Percentiles rank a stretch among this genome's conserved stretches.
These are phyloP conservation scores for Chaetomium sp. DNA, from an alignment of 2,329 filamentous ascomycete genomes.

Conservation along the genomic window DNA sequence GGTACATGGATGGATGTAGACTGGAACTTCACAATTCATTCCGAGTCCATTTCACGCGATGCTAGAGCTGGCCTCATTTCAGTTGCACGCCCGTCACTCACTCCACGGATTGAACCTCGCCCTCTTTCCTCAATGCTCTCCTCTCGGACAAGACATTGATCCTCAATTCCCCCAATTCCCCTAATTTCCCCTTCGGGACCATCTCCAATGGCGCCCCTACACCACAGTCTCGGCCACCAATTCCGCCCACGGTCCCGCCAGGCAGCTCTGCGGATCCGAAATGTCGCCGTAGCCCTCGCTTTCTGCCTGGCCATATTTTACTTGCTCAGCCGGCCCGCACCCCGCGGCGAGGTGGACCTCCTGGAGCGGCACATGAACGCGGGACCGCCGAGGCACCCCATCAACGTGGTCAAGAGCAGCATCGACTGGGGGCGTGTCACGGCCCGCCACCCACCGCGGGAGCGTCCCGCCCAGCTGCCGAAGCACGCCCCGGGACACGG, in stretches of 20 bases:
- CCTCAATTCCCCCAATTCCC: neutral
- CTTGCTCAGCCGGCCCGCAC: conserved; percentile 4
- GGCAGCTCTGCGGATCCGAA: neutral
- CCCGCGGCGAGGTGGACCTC: conserved; percentile 10
- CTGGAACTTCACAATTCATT: neutral
- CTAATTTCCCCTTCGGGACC: neutral
- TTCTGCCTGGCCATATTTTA: conserved; percentile 1
- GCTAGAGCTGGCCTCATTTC: neutral
- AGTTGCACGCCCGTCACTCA: neutral
- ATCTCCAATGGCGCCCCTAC: neutral
- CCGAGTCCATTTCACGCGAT: neutral
- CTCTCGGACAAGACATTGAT: neutral
- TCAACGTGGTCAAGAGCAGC: conserved; percentile 22
- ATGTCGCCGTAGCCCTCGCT: neutral
- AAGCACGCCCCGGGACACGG: neutral
- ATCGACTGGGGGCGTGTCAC: conserved; percentile 26
- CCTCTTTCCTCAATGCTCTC: neutral
- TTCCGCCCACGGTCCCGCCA: conserved; percentile 1
- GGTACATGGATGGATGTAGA: too few species aligned
- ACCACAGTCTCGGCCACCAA: neutral
- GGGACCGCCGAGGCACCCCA: conserved; percentile 4
- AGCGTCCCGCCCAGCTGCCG: conserved; percentile 16
- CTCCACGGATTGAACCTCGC: neutral
- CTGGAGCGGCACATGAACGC: conserved; percentile 26
- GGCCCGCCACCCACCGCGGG: conserved; percentile 17